Base-by-base conservation (phyloP, 2,329 filamentous ascomycete genomes). In the Colletotrichum sp. region DNA sequence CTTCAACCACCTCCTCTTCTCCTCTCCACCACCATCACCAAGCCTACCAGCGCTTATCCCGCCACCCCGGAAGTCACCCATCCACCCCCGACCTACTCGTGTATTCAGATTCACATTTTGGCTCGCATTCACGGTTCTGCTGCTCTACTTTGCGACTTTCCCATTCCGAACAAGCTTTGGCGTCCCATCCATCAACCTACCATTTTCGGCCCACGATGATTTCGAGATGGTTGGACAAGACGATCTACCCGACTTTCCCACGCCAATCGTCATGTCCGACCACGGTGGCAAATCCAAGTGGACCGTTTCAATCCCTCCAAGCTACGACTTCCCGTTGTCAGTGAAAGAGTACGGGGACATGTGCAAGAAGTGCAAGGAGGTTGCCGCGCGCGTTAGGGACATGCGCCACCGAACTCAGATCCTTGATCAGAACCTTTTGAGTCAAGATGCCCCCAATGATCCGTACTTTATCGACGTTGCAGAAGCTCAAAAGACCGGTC, bases 231-330 rank as follows among this genome's bases (percentile, higher is more conserved):
- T 94, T 9, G 91, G 89, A 48, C 91, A 91, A 76, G 89, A 92
- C 76, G 87, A 87, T 56, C 83, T 95, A n/a, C 94, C 94, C 0
- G 89, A 93, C 32, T 92, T 94, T 77, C 93, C 95, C 0, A 94
- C 93, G 1, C 94, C 94, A 0, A 88, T 97, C 25, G 89, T 95
- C 8, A 88, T 96, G 61, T 91, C 89, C 16, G 94, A 96, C 83
- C 85, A 87, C 30, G 87, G 88, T 60, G 94, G 93, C 5, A 89
- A 88, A 67, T 87, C 92, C 13, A 93, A 91, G 82, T 97, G 95
- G 95, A 97, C 95, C 0, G 90, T 97, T 13, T 95, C 92, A 2
- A 96, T 98, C 48, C 95, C 95, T 1, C 87, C 89, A 8, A 89
- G 88, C 73, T 87, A 89, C 61, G 86, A 88, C 5, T 96, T 96